A percentile compares a stretch with the other conserved stretches of the same genome.
Conservation (phyloP, 352 stramenopile genomes). For the Phytophthora rubi region DNA sequence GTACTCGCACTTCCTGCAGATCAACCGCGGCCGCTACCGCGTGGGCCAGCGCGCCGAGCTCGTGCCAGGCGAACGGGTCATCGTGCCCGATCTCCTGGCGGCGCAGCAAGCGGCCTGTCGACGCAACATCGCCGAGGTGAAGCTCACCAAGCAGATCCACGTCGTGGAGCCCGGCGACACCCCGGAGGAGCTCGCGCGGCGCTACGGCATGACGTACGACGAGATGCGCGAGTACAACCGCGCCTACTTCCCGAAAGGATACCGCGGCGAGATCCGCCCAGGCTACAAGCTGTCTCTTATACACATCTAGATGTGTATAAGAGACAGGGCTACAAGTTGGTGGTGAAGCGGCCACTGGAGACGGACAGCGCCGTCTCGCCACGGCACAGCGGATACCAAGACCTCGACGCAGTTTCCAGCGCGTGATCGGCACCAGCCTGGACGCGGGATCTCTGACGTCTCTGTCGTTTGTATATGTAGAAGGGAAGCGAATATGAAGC, state of each 20-base stretch:
- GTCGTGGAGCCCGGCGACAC: constrained; percentile 77
- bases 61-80: constrained; percentile 63
- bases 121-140: constrained; percentile 80
- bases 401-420: constrained; percentile 33
- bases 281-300: too few species aligned
- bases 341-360: constrained; percentile 68
- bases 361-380: constrained; percentile 9
- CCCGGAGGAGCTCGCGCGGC: constrained; percentile 61
- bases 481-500: constrained; percentile 18
- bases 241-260: constrained; percentile 88
- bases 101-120: constrained; percentile 56
- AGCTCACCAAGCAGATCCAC: constrained; percentile 89
- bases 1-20: constrained; percentile 76
- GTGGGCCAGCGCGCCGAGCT: constrained; percentile 72
- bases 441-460: constrained; percentile 2
- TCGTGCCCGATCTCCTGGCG: constrained; percentile 75
- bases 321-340: constrained; percentile 86
- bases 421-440: constrained; percentile 26
- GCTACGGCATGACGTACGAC: constrained; percentile 85
- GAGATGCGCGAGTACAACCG: constrained; percentile 88
- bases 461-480: constrained; percentile 35
- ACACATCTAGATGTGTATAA: too few species aligned
- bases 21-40: constrained; percentile 77
- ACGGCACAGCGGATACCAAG: constrained; percentile 35
- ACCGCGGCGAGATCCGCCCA: constrained; percentile 76